Evolutionary conservation across 1,139 yeast genomes (phyloP).

Genomic region (Blastobotrys ciferrii): DNA sequence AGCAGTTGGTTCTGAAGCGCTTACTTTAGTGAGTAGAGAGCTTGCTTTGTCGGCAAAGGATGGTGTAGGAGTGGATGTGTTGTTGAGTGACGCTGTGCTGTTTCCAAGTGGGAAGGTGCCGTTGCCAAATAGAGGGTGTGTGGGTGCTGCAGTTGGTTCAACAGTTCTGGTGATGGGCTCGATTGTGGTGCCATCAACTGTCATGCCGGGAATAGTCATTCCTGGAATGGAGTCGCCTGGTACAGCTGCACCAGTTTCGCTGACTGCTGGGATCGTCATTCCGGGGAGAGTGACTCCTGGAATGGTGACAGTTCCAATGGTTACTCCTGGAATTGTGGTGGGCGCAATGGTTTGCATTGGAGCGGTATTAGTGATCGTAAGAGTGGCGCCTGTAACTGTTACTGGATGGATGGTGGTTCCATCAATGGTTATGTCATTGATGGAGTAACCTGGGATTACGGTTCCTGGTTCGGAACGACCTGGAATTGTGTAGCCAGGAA

Average conservation of each 20-base stretch:
- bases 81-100: background rate
- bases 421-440: constrained; percentile 8
- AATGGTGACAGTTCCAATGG: constrained; percentile 18
- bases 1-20: too few species aligned
- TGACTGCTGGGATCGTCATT: constrained; percentile 14
- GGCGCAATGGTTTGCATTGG: constrained; percentile 1
- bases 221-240: constrained; percentile 20
- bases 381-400: constrained; percentile 4
- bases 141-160: background rate
- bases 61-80: background rate
- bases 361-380: constrained; percentile 14
- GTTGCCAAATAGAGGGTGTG: background rate
- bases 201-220: constrained; percentile 18
- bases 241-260: constrained; percentile 14
- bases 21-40: too few species aligned
- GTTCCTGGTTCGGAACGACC: constrained; percentile 17
- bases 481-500: constrained; percentile 10
- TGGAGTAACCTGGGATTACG: constrained; percentile 13
- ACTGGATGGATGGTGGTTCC: constrained; percentile 8
- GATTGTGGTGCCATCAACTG: constrained; percentile 10
- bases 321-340: constrained; percentile 18
- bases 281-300: constrained; percentile 19
- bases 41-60: too few species aligned
- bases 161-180: background rate
- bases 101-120: background rate